These are phyloP conservation scores for Aspergillus saccharolyticus DNA, from an alignment of 495 filamentous ascomycete species.

Conservation along the genomic window DNA sequence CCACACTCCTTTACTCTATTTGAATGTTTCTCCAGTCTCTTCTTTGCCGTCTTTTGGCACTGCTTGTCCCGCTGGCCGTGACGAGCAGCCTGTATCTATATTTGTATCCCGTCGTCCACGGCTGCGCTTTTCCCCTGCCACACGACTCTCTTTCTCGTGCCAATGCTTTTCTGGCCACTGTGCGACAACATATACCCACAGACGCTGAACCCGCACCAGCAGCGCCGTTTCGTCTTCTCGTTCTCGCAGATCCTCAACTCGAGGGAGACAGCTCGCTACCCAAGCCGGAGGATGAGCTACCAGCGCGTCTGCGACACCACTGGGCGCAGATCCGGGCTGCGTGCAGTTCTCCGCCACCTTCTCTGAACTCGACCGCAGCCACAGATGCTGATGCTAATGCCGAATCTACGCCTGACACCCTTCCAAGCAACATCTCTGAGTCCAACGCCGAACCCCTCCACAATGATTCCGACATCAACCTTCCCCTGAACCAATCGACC, in stretches of 20 bases:
- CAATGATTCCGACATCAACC: constrained; percentile 31
- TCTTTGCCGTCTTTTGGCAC: constrained; percentile 55
- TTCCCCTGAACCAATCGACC: constrained; percentile 26
- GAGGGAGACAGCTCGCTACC: constrained; percentile 86
- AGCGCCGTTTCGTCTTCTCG: constrained; percentile 75
- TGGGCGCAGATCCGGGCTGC: constrained; percentile 8
- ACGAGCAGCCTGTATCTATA: constrained; percentile 73
- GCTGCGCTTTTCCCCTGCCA: constrained; percentile 74
- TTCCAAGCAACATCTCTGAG: not conserved
- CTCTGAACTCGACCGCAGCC: not conserved
- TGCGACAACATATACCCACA: constrained; percentile 39
- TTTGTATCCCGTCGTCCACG: constrained; percentile 76
- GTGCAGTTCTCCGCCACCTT: not conserved
- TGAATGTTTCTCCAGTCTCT: constrained; percentile 51
- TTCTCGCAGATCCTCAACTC: constrained; percentile 89
- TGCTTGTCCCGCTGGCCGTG: constrained; percentile 67
- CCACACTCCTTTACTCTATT: constrained; percentile 5
- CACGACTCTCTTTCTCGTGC: constrained; percentile 9
- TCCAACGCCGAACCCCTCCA: constrained; percentile 32
- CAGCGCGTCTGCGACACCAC: constrained; percentile 54
- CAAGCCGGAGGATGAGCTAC: constrained; percentile 51
- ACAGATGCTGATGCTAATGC: not conserved
- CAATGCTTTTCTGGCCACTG: constrained; percentile 36
- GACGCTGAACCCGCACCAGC: constrained; percentile 14
- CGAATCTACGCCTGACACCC: not conserved